Conservation (phyloP, 129 eudicot genomes). For the Chrysanthemum makinoi region DNA sequence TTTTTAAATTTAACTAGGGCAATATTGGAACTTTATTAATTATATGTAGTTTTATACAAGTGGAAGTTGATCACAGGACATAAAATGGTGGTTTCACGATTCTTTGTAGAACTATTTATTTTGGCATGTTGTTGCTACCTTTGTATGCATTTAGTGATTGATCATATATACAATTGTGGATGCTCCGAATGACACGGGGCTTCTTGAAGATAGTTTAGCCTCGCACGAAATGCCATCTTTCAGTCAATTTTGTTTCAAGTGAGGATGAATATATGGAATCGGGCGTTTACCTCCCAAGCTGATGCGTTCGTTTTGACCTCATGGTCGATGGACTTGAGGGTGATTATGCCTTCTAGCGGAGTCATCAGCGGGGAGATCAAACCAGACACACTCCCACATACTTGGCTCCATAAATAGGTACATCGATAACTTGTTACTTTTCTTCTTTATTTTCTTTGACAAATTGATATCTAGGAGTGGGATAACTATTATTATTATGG, state of each 20-base stretch:
- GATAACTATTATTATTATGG: not conserved
- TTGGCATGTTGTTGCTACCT: not conserved
- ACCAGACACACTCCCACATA: slow-evolving; percentile 45
- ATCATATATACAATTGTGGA: slow-evolving; percentile 6
- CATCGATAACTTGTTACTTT: not conserved
- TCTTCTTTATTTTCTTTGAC: not conserved
- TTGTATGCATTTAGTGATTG: not conserved
- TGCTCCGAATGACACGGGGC: slow-evolving; percentile 70
- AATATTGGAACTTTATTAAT: too few species aligned
- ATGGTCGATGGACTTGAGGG: slow-evolving; percentile 41
- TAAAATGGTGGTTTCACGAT: too few species aligned
- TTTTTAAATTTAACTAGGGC: too few species aligned
- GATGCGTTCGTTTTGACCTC: slow-evolving; percentile 36
- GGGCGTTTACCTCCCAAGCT: slow-evolving; percentile 55
- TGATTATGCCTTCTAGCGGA: slow-evolving; percentile 45
- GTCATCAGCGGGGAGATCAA: slow-evolving; percentile 44
- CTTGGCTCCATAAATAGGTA: slow-evolving; percentile 90
- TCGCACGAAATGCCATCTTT: slow-evolving; percentile 61
- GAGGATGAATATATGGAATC: slow-evolving; percentile 48
- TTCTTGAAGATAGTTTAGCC: slow-evolving; percentile 79
- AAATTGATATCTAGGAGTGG: slow-evolving; percentile 4
- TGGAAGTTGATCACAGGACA: too few species aligned
- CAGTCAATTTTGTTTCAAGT: slow-evolving; percentile 67
- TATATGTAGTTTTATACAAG: too few species aligned
- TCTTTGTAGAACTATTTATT: not conserved